Percentiles rank a stretch among this genome's conserved stretches.
phyloP scores from a whole-genome alignment of 2,329 filamentous ascomycete species.

The Pseudocercospora vitis region DNA sequence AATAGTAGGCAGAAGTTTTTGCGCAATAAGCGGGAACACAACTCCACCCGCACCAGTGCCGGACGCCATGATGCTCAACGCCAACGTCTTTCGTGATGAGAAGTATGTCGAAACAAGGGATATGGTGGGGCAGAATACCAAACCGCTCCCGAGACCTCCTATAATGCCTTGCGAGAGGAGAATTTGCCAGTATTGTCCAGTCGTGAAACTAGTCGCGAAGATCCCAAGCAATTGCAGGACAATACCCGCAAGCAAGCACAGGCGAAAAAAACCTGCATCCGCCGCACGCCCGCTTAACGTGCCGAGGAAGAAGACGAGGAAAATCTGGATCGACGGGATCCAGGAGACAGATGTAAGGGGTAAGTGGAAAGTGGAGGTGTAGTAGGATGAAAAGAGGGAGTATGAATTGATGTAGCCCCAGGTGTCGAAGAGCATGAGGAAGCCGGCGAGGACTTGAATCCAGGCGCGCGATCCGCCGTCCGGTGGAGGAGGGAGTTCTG shows the following conservation, averaged over 20 bases:
- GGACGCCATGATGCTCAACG: conserved; percentile 60
- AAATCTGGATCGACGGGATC: conserved; percentile 50
- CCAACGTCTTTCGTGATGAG: conserved; percentile 53
- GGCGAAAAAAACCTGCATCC: conserved; percentile 39
- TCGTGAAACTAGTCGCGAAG: background rate
- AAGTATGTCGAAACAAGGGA: conserved; percentile 67
- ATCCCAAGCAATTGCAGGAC: conserved; percentile 5
- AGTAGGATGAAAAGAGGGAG: conserved; percentile 47
- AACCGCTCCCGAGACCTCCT: conserved; percentile 45
- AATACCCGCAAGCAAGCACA: background rate
- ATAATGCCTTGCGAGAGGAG: conserved; percentile 55
- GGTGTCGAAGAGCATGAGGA: conserved; percentile 18
- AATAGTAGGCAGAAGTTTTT: background rate
- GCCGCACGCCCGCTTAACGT: conserved; percentile 41
- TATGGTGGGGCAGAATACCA: conserved; percentile 62
- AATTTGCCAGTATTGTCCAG: conserved; percentile 40
- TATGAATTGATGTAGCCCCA: conserved; percentile 39
- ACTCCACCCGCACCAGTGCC: conserved; percentile 40
- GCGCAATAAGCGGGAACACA: background rate
- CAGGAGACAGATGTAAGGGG: conserved; percentile 47
- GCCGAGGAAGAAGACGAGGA: conserved; percentile 44
- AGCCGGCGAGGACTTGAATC: conserved; percentile 16
- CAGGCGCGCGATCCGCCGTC: conserved; percentile 6
- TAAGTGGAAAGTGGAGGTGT: conserved; percentile 29
- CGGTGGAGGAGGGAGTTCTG: background rate